These are phyloP conservation scores for Dacryopinax primogenitus DNA, from an alignment of 768 basidiomycete species.

Conservation along the genomic window DNA sequence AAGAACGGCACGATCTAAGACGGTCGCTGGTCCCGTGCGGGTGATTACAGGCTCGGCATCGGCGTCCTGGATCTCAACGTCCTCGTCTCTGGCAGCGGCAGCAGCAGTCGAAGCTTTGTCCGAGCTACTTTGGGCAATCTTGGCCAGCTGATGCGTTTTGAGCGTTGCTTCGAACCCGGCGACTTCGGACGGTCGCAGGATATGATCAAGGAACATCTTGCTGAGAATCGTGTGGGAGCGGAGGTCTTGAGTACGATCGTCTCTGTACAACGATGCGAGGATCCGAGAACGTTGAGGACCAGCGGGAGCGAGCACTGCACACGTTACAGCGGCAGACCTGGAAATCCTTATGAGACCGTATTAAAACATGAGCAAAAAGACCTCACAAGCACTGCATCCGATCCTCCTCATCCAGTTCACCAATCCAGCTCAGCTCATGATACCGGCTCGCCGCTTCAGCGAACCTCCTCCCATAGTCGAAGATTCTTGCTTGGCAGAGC, in stretches of 20 bases:
- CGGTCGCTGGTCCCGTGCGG: slow-evolving; percentile 84
- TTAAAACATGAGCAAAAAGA: background rate
- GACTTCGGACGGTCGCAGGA: slow-evolving; percentile 79
- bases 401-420: slow-evolving; percentile 88
- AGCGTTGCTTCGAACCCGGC: slow-evolving; percentile 79
- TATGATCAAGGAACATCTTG: slow-evolving; percentile 98
- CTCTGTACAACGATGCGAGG: slow-evolving; percentile 82
- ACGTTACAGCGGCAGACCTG: slow-evolving; percentile 84
- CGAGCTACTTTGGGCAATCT: slow-evolving; percentile 59
- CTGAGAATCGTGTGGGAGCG: slow-evolving; percentile 79
- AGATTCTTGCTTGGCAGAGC: slow-evolving; percentile 86
- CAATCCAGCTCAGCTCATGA: slow-evolving; percentile 85
- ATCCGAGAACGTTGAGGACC: slow-evolving; percentile 92
- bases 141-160: slow-evolving; percentile 89
- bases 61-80: slow-evolving; percentile 24
- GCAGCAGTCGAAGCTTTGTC: slow-evolving; percentile 63
- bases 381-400: slow-evolving; percentile 79
- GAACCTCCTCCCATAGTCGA: slow-evolving; percentile 84
- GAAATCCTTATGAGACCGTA: background rate
- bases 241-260: slow-evolving; percentile 74
- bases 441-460: slow-evolving; percentile 87
- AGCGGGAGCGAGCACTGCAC: slow-evolving; percentile 91
- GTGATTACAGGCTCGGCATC: slow-evolving; percentile 50
- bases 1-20: slow-evolving; percentile 94
- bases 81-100: slow-evolving; percentile 44